A percentile compares a stretch with the other conserved stretches of the same genome.
phyloP scores from a whole-genome alignment of 805 yeast genomes.

The Yarrowia hollandica region DNA sequence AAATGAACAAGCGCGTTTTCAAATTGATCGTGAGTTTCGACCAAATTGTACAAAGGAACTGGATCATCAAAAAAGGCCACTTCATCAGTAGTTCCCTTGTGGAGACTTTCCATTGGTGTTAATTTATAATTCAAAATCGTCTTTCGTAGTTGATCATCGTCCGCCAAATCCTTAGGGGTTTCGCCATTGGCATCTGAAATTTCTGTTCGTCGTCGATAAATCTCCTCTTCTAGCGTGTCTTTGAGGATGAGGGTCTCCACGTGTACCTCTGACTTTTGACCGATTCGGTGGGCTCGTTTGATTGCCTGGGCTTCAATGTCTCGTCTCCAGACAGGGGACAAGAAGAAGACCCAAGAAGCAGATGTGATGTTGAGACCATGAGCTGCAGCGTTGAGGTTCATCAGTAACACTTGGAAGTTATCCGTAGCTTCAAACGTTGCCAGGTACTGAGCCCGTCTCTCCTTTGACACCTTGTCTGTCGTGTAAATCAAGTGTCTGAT shows the following conservation, averaged over 20 bases:
- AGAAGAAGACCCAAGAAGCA: conserved; percentile 79
- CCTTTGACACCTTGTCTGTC: conserved; percentile 51
- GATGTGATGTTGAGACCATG: conserved; percentile 85
- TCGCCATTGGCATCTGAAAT: neutral
- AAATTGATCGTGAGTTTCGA: neutral
- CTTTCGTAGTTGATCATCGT: neutral
- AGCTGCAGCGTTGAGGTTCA: conserved; percentile 89
- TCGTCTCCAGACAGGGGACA: conserved; percentile 98
- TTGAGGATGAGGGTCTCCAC: conserved; percentile 79
- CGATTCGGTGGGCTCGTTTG: conserved; percentile 87
- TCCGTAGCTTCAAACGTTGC: conserved; percentile 35
- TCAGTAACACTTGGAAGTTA: conserved; percentile 50
- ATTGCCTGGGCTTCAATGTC: conserved; percentile 90
- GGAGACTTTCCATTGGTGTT: neutral
- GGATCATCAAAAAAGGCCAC: conserved; percentile 1
- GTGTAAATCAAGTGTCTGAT: conserved; percentile 64
- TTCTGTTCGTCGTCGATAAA: conserved; percentile 28
- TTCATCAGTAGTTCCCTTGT: neutral
- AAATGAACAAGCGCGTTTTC: neutral
- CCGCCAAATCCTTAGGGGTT: neutral
- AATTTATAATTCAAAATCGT: neutral
- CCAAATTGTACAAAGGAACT: neutral
- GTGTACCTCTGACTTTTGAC: conserved; percentile 71
- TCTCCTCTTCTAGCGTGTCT: conserved; percentile 69
- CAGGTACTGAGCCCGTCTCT: conserved; percentile 54